These are phyloP conservation scores for Anisodus tanguticus DNA, from an alignment of 257 asterid genomes.

Conservation along the genomic window DNA sequence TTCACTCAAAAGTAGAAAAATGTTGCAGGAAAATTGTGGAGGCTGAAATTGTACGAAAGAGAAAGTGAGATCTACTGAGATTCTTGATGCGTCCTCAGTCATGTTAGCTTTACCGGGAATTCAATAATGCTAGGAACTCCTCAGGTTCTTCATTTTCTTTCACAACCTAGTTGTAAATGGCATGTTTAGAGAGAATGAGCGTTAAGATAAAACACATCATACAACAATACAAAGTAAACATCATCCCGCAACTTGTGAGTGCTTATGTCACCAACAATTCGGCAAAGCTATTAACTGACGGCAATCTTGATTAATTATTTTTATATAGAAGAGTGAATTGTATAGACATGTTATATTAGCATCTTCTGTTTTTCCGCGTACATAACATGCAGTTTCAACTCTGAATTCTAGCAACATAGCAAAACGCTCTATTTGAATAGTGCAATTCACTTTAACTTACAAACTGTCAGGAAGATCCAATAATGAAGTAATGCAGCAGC, in stretches of 20 bases:
- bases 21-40: conserved; percentile 29
- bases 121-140: conserved; percentile 47
- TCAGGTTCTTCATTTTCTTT: conserved; percentile 56
- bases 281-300: neutral
- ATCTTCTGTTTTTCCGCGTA: neutral
- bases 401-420: neutral
- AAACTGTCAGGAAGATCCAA: neutral
- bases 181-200: neutral
- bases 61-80: conserved; percentile 22
- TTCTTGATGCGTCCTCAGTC: conserved; percentile 28
- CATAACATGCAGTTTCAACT: neutral
- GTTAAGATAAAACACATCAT: neutral
- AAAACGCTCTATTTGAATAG: neutral
- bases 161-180: conserved; percentile 38
- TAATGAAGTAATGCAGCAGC: neutral
- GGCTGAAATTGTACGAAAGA: conserved; percentile 28
- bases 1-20: conserved; percentile 26
- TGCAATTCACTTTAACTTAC: neutral
- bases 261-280: conserved; percentile 14
- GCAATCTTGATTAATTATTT: neutral
- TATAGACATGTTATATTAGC: neutral
- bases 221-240: neutral
- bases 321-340: neutral
- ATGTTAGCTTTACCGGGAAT: conserved; percentile 36
- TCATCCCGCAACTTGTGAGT: neutral